Evolutionary conservation across 352 stramenopile genomes (phyloP).

Genomic region (Globisporangium parvum): DNA sequence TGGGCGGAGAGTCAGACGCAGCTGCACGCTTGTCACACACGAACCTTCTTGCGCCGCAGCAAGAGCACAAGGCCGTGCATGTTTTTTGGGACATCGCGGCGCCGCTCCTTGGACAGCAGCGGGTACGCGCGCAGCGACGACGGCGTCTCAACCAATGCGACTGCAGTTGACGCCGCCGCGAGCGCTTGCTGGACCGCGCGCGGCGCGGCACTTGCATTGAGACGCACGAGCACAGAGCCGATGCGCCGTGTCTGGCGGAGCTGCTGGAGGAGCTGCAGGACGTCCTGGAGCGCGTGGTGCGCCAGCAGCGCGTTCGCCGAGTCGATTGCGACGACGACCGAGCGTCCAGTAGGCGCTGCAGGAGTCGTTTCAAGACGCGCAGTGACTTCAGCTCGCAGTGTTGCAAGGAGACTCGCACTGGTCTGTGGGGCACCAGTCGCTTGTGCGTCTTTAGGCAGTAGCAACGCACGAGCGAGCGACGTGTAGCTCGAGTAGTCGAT

Average conservation of each 20-base stretch:
- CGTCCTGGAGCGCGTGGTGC: constrained; percentile 30
- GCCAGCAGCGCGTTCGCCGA: constrained; percentile 60
- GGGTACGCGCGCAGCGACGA: constrained; percentile 48
- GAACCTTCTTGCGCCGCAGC: constrained; percentile 61
- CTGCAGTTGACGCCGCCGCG: constrained; percentile 32
- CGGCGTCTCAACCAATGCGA: constrained; percentile 51
- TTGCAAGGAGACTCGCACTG: not conserved
- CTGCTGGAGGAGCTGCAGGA: constrained; percentile 36
- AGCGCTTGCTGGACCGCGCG: constrained; percentile 20
- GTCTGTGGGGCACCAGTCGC: constrained; percentile 12
- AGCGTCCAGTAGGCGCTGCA: constrained; percentile 15
- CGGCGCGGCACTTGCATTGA: constrained; percentile 32
- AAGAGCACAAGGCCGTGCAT: constrained; percentile 59
- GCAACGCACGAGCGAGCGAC: constrained; percentile 14
- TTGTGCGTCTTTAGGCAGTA: constrained; percentile 1
- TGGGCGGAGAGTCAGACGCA: constrained; percentile 2
- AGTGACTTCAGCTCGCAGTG: not conserved
- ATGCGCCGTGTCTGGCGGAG: constrained; percentile 25
- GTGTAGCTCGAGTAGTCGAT: constrained; percentile 38
- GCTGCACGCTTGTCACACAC: not conserved
- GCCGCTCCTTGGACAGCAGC: constrained; percentile 51
- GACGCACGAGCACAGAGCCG: constrained; percentile 39
- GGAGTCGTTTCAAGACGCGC: not conserved
- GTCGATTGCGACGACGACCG: constrained; percentile 55
- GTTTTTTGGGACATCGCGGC: constrained; percentile 45